Conservation (phyloP, 2,329 filamentous ascomycete genomes). For the Aureobasidium sp. region DNA sequence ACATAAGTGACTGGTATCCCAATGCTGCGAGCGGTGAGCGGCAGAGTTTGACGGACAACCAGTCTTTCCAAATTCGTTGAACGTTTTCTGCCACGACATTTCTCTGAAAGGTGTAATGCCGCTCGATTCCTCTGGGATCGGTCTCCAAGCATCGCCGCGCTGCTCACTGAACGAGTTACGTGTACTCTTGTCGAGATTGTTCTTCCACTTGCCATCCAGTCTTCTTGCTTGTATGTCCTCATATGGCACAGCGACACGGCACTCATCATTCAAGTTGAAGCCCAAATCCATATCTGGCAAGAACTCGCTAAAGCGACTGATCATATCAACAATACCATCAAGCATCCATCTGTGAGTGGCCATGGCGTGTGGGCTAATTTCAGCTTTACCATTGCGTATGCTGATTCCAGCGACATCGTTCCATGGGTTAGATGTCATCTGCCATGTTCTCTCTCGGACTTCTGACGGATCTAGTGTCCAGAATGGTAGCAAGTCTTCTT, state of each 20-base stretch:
- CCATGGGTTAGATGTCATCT: conserved; percentile 46
- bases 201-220: conserved; percentile 24
- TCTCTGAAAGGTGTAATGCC: conserved; percentile 24
- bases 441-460: conserved; percentile 46
- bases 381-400: conserved; percentile 47
- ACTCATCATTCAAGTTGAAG: conserved; percentile 57
- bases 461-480: conserved; percentile 44
- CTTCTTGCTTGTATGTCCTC: conserved; percentile 34
- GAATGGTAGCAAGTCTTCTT: conserved; percentile 51
- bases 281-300: conserved; percentile 58
- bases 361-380: conserved; percentile 44
- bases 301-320: conserved; percentile 45
- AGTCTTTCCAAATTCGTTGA: conserved; percentile 36
- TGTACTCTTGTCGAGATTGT: conserved; percentile 14
- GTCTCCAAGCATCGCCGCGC: conserved; percentile 34
- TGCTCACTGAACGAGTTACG: conserved; percentile 29
- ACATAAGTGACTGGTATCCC: conserved; percentile 60
- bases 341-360: conserved; percentile 54
- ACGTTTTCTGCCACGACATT: conserved; percentile 32
- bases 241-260: conserved; percentile 49
- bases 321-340: conserved; percentile 47
- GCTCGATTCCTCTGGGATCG: conserved; percentile 24
- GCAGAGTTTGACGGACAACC: conserved; percentile 58
- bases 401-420: conserved; percentile 51
- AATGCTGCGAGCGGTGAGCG: conserved; percentile 52